Conservation (phyloP, 2,329 filamentous ascomycete species). For the Ceratocystiopsis sp. region DNA sequence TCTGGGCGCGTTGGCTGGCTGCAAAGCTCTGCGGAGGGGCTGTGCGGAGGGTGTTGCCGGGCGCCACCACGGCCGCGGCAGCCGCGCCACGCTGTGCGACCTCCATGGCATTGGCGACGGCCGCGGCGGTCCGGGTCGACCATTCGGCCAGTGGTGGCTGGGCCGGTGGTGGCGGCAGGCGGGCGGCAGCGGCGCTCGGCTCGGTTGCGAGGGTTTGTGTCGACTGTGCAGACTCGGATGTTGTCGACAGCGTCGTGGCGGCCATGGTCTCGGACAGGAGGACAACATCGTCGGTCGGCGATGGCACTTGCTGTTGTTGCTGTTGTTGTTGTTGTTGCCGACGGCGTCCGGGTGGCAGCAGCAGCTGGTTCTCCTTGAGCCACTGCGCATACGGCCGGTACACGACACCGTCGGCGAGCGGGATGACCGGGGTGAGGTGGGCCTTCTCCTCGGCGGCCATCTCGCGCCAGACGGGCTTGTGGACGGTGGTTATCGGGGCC, state of each 20-base stretch:
- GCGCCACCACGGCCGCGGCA: slow-evolving; percentile 14
- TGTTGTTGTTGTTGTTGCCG: background rate
- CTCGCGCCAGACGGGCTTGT: slow-evolving; percentile 46
- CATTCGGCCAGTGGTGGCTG: slow-evolving; percentile 10
- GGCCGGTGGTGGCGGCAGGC: background rate
- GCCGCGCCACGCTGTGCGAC: slow-evolving; percentile 5
- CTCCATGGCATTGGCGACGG: slow-evolving; percentile 6
- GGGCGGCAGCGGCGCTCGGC: too few species aligned
- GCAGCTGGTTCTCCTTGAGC: slow-evolving; percentile 32
- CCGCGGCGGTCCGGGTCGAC: slow-evolving; percentile 3
- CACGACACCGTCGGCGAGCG: slow-evolving; percentile 42
- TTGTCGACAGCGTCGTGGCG: background rate
- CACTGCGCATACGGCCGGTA: slow-evolving; percentile 49
- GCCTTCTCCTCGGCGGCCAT: slow-evolving; percentile 52
- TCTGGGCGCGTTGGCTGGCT: slow-evolving; percentile 45
- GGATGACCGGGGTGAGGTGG: slow-evolving; percentile 45
- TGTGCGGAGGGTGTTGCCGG: slow-evolving; percentile 24
- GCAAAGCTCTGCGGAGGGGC: slow-evolving; percentile 46
- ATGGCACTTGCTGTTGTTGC: background rate
- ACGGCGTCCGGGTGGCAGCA: slow-evolving; percentile 2
- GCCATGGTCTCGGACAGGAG: slow-evolving; percentile 1
- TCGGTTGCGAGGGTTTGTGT: too few species aligned
- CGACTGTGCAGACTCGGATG: background rate
- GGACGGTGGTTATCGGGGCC: slow-evolving; percentile 26
- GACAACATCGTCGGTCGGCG: background rate